These are phyloP conservation scores for Nemania diffusa DNA, from an alignment of 2,329 filamentous ascomycete genomes.

Conservation along the genomic window DNA sequence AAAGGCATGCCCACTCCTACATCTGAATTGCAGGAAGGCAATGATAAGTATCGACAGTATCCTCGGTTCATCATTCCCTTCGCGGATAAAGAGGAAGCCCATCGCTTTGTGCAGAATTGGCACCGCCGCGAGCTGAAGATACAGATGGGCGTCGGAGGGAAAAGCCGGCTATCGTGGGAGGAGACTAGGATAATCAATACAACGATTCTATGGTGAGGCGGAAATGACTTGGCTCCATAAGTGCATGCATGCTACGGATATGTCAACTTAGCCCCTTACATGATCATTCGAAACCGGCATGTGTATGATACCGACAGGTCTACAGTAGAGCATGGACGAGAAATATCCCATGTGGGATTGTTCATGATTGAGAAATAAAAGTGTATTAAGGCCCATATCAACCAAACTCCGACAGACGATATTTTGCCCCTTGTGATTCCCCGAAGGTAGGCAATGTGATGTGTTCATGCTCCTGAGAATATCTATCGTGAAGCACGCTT, in stretches of 20 bases:
- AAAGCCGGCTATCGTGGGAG: conserved; percentile 40
- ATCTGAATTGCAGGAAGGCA: neutral
- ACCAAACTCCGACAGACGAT: conserved; percentile 60
- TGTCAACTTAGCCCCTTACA: neutral
- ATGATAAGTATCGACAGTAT: conserved; percentile 42
- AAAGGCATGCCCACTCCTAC: neutral
- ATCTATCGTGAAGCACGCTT: conserved; percentile 36
- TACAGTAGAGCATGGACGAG: neutral
- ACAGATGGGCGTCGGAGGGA: conserved; percentile 30
- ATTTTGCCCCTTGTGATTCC: conserved; percentile 50
- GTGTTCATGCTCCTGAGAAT: conserved; percentile 28
- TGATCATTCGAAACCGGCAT: neutral
- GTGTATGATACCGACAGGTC: neutral
- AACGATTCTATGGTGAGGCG: conserved; percentile 45
- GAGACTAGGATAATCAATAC: conserved; percentile 46
- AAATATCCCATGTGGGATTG: neutral
- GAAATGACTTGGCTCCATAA: neutral
- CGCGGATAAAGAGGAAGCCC: conserved; percentile 63
- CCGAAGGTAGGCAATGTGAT: conserved; percentile 26
- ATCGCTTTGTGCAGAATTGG: conserved; percentile 59
- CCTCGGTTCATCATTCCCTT: conserved; percentile 66
- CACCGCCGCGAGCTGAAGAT: conserved; percentile 53
- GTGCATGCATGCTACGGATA: neutral
- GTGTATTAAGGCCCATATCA: conserved; percentile 58
- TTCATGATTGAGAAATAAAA: conserved; percentile 40